phyloP scores from a whole-genome alignment of 2,329 filamentous ascomycete genomes.

The Alternaria solani region DNA sequence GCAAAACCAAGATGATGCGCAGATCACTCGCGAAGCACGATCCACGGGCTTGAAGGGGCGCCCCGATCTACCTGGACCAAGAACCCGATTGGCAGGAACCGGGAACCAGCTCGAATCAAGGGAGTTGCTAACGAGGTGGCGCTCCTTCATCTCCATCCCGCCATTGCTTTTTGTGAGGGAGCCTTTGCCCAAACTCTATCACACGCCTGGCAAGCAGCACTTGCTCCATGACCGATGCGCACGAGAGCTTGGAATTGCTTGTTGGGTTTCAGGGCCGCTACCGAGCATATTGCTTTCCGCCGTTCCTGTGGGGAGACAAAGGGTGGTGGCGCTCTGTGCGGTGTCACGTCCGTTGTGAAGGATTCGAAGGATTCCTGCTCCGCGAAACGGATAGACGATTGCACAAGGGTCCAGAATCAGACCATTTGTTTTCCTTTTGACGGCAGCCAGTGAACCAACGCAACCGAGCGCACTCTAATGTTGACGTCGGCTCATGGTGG shows the following conservation, averaged over 20 bases:
- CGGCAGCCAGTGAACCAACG: conserved; percentile 11
- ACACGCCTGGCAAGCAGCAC: conserved; percentile 5
- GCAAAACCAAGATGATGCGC: conserved; percentile 21
- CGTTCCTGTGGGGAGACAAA: not conserved
- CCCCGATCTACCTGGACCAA: conserved; percentile 14
- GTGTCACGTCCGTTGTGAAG: conserved; percentile 8
- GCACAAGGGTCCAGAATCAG: conserved; percentile 17
- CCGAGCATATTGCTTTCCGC: conserved; percentile 14
- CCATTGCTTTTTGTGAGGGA: conserved; percentile 19
- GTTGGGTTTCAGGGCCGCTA: conserved; percentile 1
- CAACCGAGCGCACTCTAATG: conserved; percentile 18
- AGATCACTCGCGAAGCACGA: conserved; percentile 21
- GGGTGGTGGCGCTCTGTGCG: conserved; percentile 2
- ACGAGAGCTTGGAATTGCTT: conserved; percentile 12
- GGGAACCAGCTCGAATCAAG: conserved; percentile 8
- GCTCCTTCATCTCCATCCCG: conserved; percentile 11
- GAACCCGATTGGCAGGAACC: conserved; percentile 17
- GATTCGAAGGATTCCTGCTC: conserved; percentile 12
- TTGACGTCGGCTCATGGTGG: conserved; percentile 16
- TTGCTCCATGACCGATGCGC: conserved; percentile 1
- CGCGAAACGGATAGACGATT: conserved; percentile 11
- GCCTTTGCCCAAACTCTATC: conserved; percentile 23
- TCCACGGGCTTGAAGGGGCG: conserved; percentile 19
- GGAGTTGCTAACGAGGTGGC: conserved; percentile 7
- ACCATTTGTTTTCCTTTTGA: conserved; percentile 22